A percentile compares a stretch with the other conserved stretches of the same genome.
Conservation (phyloP, 805 yeast genomes). For the Saturnispora mendoncae region DNA sequence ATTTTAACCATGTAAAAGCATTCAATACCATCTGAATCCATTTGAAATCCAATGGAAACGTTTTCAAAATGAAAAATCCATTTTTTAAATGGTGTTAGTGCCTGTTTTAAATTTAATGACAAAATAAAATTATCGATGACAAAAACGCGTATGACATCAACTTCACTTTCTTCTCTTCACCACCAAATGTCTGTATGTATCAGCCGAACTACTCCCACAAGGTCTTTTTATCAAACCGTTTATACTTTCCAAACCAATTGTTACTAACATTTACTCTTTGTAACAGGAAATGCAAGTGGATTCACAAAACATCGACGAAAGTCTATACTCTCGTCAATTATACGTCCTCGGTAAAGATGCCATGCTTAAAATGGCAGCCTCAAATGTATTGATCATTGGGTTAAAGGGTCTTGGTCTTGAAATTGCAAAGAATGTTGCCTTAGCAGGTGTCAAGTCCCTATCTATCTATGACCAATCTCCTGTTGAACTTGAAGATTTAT, state of each 20-base stretch:
- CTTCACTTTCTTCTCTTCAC: neutral
- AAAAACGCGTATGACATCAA: neutral
- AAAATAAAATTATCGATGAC: neutral
- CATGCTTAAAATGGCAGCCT: constrained; percentile 91
- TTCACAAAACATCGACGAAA: constrained; percentile 68
- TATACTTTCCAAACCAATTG: too few relatives aligned
- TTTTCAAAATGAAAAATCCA: neutral
- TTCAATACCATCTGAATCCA: too few relatives aligned
- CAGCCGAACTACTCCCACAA: too few relatives aligned
- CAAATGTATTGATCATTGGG: constrained; percentile 88
- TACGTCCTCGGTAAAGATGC: constrained; percentile 97
- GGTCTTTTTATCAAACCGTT: too few relatives aligned
- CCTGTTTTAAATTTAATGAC: neutral
- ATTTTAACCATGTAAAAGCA: too few relatives aligned
- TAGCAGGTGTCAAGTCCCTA: constrained; percentile 94
- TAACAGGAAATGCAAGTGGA: constrained; percentile 35
- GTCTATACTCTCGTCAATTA: constrained; percentile 91
- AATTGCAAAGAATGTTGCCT: constrained; percentile 90
- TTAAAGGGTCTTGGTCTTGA: constrained; percentile 90
- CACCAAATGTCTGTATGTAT: neutral
- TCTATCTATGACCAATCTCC: constrained; percentile 75
- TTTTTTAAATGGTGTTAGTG: too few relatives aligned
- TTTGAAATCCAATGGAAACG: neutral
- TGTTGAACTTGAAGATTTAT: constrained; percentile 61
- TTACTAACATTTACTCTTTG: too few relatives aligned